phyloP scores from a whole-genome alignment of 2,329 filamentous ascomycete genomes.

The Diplodia intermedia region DNA sequence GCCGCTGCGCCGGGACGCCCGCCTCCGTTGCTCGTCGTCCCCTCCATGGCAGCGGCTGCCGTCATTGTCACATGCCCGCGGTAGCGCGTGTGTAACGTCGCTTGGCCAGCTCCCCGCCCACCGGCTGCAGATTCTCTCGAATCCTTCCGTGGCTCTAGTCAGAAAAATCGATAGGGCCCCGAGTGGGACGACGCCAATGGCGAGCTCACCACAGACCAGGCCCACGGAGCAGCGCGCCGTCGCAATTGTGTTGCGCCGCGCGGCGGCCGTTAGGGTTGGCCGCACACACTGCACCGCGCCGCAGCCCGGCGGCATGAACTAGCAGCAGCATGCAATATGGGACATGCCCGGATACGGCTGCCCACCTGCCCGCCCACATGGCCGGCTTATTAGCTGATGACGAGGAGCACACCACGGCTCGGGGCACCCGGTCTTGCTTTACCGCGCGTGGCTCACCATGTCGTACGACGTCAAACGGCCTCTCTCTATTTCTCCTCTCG shows the following conservation, averaged over 20 bases:
- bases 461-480: slow-evolving; percentile 22
- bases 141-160: slow-evolving; percentile 4
- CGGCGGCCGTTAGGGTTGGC: not conserved
- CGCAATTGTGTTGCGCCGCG: slow-evolving; percentile 6
- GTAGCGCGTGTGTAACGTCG: slow-evolving; percentile 5
- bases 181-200: slow-evolving; percentile 1
- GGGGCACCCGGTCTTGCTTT: slow-evolving; percentile 2
- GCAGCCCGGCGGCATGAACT: too few species aligned
- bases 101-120: not conserved
- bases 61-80: slow-evolving; percentile 17
- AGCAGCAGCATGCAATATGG: slow-evolving; percentile 19
- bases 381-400: slow-evolving; percentile 21
- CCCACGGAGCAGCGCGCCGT: slow-evolving; percentile 13
- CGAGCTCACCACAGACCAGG: slow-evolving; percentile 1
- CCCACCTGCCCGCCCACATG: not conserved
- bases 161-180: slow-evolving; percentile 16
- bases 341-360: slow-evolving; percentile 17
- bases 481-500: not conserved
- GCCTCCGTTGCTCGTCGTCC: not conserved
- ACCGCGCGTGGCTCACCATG: slow-evolving; percentile 12
- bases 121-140: slow-evolving; percentile 7
- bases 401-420: slow-evolving; percentile 25
- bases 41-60: slow-evolving; percentile 5
- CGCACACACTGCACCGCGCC: not conserved
- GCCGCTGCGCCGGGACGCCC: slow-evolving; percentile 7